Percentiles rank a stretch among this genome's conserved stretches.
phyloP scores from a whole-genome alignment of 805 yeast species.

The Torulaspora gathmanii region DNA sequence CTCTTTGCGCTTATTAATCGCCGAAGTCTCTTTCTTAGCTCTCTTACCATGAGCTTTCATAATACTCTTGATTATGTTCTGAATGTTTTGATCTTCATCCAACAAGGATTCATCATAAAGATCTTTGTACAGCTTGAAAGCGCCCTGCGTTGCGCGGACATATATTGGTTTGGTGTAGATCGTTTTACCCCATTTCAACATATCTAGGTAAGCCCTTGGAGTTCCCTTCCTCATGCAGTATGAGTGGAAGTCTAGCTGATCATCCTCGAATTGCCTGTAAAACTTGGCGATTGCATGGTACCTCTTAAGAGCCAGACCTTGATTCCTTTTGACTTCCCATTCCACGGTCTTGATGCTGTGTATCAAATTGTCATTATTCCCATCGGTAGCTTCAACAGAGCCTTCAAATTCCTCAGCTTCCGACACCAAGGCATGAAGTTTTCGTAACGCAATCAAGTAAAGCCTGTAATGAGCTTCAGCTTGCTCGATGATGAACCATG shows the following conservation, averaged over 20 bases:
- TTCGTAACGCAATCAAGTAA: constrained; percentile 38
- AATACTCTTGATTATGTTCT: constrained; percentile 11
- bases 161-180: constrained; percentile 67
- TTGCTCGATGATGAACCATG: constrained; percentile 80
- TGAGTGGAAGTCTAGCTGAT: constrained; percentile 92
- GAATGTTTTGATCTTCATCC: constrained; percentile 12
- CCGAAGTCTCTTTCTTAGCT: constrained; percentile 52
- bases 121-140: constrained; percentile 52
- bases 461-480: constrained; percentile 76
- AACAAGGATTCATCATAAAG: constrained; percentile 18
- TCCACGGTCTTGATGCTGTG: constrained; percentile 36
- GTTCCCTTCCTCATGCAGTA: constrained; percentile 90
- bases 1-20: constrained; percentile 47
- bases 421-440: constrained; percentile 17
- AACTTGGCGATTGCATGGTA: constrained; percentile 60
- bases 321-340: constrained; percentile 44
- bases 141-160: constrained; percentile 63
- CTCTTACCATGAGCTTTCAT: constrained; percentile 42
- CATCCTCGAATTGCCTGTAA: constrained; percentile 67
- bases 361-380: constrained; percentile 28
- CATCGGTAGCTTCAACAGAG: constrained; percentile 16
- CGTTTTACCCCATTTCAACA: constrained; percentile 77
- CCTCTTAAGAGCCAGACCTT: constrained; percentile 78
- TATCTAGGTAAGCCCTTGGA: constrained; percentile 71
- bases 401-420: constrained; percentile 16